Evolutionary conservation across 352 stramenopile genomes (phyloP).

Genomic region (Pythium brassicae): DNA sequence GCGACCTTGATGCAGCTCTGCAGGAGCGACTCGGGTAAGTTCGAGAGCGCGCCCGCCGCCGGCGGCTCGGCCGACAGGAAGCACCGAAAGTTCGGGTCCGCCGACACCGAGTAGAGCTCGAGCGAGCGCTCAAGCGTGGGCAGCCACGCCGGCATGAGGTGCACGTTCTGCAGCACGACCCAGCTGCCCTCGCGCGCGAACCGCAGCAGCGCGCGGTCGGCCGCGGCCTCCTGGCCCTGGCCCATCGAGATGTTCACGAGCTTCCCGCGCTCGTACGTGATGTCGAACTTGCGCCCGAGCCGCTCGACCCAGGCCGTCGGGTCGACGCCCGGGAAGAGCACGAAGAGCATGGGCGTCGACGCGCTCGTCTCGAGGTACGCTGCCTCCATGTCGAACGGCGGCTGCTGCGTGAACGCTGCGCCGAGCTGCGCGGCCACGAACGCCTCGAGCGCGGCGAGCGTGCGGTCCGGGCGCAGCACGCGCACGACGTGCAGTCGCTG

Average conservation of each 20-base stretch:
- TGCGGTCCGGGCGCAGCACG: slow-evolving; percentile 79
- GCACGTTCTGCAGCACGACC: slow-evolving; percentile 91
- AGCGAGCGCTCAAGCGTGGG: slow-evolving; percentile 76
- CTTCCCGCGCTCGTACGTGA: slow-evolving; percentile 72
- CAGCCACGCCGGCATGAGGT: slow-evolving; percentile 91
- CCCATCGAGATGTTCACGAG: slow-evolving; percentile 88
- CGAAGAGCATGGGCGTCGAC: slow-evolving; percentile 91
- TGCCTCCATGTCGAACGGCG: slow-evolving; percentile 84
- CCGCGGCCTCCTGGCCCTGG: slow-evolving; percentile 79
- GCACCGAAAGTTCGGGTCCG: slow-evolving; percentile 92
- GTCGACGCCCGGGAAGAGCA: slow-evolving; percentile 91
- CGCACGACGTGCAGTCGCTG: slow-evolving; percentile 78
- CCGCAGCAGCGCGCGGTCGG: slow-evolving; percentile 62
- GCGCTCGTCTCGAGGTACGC: slow-evolving; percentile 87
- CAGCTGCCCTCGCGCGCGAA: slow-evolving; percentile 79
- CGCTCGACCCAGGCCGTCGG: slow-evolving; percentile 79
- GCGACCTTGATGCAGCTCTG: slow-evolving; percentile 87
- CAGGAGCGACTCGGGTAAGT: slow-evolving; percentile 84
- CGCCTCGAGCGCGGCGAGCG: slow-evolving; percentile 59
- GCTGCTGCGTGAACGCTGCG: slow-evolving; percentile 68
- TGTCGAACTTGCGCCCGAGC: slow-evolving; percentile 79
- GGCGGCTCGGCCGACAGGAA: slow-evolving; percentile 92
- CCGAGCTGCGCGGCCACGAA: slow-evolving; percentile 65
- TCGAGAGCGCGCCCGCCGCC: slow-evolving; percentile 75
- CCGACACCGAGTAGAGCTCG: slow-evolving; percentile 71